phyloP scores from a whole-genome alignment of 164 flowering plant genomes.

The Houttuynia cordata region DNA sequence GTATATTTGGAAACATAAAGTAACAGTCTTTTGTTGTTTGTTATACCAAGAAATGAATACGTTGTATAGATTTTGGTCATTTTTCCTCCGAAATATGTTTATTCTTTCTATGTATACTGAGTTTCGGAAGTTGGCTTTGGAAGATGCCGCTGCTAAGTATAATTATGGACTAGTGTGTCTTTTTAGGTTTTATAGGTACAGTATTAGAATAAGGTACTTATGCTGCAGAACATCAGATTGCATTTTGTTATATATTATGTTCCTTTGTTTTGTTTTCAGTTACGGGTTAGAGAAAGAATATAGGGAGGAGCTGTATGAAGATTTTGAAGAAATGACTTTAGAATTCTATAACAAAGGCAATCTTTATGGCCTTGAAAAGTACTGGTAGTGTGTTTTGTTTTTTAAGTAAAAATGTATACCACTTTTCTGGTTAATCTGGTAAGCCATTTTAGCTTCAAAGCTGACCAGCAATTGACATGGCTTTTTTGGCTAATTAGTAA shows the following conservation, averaged over 20 bases:
- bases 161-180: conserved; percentile 89
- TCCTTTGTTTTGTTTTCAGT: conserved; percentile 26
- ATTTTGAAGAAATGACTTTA: conserved; percentile 74
- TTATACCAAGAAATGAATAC: conserved; percentile 92
- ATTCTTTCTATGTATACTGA: conserved; percentile 74
- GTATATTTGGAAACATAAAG: background rate
- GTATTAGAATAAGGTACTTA: background rate
- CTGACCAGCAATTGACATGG: too few relatives aligned
- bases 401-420: too few relatives aligned
- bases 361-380: conserved; percentile 91
- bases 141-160: conserved; percentile 88
- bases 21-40: background rate
- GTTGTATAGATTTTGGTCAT: conserved; percentile 87
- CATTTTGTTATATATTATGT: background rate
- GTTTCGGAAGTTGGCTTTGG: conserved; percentile 67
- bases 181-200: conserved; percentile 91
- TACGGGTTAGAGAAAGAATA: conserved; percentile 93
- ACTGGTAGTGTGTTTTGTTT: conserved; percentile 59
- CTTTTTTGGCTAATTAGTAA: too few relatives aligned
- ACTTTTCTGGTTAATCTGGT: too few relatives aligned
- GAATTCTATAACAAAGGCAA: conserved; percentile 76
- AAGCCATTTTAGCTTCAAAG: too few relatives aligned
- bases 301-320: conserved; percentile 63
- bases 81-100: conserved; percentile 66
- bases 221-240: background rate